phyloP scores from a whole-genome alignment of 2,329 filamentous ascomycete genomes.

The Exophiala lecanii-corni region DNA sequence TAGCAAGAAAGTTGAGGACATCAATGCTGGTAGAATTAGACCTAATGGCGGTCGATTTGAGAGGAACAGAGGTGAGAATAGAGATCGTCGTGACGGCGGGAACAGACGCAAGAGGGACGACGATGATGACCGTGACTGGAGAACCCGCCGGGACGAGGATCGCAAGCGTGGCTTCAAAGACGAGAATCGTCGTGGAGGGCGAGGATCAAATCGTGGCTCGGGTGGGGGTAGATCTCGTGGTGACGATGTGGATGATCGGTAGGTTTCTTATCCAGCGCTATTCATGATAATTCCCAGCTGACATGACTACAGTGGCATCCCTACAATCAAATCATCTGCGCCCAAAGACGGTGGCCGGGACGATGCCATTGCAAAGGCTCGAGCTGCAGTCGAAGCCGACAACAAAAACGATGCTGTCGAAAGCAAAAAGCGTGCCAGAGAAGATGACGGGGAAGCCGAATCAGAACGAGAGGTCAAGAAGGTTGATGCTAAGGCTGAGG shows the following conservation, averaged over 20 bases:
- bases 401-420: constrained; percentile 24
- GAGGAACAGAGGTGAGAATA: constrained; percentile 37
- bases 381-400: constrained; percentile 24
- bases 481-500: constrained; percentile 39
- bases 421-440: constrained; percentile 44
- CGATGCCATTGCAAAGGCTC: constrained; percentile 27
- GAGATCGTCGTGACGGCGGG: constrained; percentile 31
- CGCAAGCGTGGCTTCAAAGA: constrained; percentile 39
- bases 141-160: constrained; percentile 41
- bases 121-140: constrained; percentile 38
- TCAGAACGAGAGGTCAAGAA: constrained; percentile 45
- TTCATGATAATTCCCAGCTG: no score
- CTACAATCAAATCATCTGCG: constrained; percentile 34
- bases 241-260: constrained; percentile 40
- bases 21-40: constrained; percentile 64
- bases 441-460: constrained; percentile 34
- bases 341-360: constrained; percentile 19
- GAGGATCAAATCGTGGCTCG: constrained; percentile 29
- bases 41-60: constrained; percentile 49
- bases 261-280: constrained; percentile 26
- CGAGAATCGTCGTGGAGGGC: constrained; percentile 27
- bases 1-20: constrained; percentile 68
- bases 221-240: constrained; percentile 32
- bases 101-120: constrained; percentile 28
- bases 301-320: constrained; percentile 45